Conservation (phyloP, 2,329 filamentous ascomycete genomes). For the Cyphellophora attinorum region DNA sequence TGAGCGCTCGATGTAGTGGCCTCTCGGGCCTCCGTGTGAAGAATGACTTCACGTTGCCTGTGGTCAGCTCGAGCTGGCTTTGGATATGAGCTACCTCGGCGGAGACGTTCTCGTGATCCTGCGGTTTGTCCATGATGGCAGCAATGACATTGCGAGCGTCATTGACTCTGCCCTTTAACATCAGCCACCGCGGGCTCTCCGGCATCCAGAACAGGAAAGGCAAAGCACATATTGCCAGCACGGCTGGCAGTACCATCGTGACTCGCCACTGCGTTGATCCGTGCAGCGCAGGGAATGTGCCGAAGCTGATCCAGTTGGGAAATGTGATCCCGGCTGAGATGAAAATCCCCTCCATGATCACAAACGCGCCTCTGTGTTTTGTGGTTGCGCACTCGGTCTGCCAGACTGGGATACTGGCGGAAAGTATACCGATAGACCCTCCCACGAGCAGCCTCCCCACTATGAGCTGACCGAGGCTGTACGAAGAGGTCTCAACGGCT, state of each 20-base stretch:
- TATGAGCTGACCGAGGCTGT: no score
- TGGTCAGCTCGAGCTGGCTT: slow-evolving; percentile 1
- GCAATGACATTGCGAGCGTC: slow-evolving; percentile 38
- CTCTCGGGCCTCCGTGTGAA: slow-evolving; percentile 3
- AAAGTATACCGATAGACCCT: no score
- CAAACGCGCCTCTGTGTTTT: no score
- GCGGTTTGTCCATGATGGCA: slow-evolving; percentile 4
- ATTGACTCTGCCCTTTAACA: slow-evolving; percentile 44
- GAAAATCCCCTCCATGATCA: no score
- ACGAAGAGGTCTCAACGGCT: no score
- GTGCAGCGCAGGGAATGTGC: slow-evolving; percentile 1
- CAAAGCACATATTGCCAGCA: slow-evolving; percentile 14
- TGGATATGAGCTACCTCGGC: slow-evolving; percentile 6
- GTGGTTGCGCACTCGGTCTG: no score
- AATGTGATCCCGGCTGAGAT: no score
- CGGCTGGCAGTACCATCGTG: slow-evolving; percentile 2
- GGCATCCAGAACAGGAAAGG: slow-evolving; percentile 40
- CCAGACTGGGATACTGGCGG: no score
- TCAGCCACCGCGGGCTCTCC: slow-evolving; percentile 50
- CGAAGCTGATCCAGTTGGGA: slow-evolving; percentile 4
- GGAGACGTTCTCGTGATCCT: slow-evolving; percentile 4
- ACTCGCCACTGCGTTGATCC: slow-evolving; percentile 3
- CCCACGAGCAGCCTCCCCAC: no score
- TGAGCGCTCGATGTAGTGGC: slow-evolving; percentile 3
- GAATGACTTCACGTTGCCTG: slow-evolving; percentile 2